phyloP scores from a whole-genome alignment of 345 rosid species.

The Combretum micranthum region DNA sequence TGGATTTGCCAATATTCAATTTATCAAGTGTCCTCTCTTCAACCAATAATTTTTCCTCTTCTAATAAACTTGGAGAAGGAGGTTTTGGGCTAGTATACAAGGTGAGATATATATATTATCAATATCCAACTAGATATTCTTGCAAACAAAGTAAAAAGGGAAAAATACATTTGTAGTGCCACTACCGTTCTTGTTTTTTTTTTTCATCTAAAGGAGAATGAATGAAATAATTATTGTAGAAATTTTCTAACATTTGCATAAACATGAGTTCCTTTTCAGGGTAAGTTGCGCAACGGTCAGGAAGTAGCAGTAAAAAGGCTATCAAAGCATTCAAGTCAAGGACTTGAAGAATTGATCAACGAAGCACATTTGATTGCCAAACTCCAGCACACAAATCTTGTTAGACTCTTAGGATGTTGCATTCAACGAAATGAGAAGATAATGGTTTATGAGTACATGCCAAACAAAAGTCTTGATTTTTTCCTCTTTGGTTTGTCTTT shows the following conservation, averaged over 20 bases:
- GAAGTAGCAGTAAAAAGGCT: slow-evolving; percentile 32
- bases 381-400: no score
- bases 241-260: background rate
- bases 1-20: no score
- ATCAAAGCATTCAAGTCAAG: slow-evolving; percentile 22
- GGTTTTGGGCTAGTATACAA: slow-evolving; percentile 27
- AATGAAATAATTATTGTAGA: slow-evolving; percentile 10
- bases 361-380: slow-evolving; percentile 28
- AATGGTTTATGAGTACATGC: no score
- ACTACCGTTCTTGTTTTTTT: no score
- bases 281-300: slow-evolving; percentile 15
- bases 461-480: no score
- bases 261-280: slow-evolving; percentile 8
- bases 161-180: no score
- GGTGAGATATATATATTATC: slow-evolving; percentile 1
- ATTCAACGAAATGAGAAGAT: no score
- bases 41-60: slow-evolving; percentile 18
- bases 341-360: slow-evolving; percentile 31
- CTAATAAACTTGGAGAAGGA: slow-evolving; percentile 25
- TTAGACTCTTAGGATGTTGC: no score
- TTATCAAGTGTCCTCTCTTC: background rate
- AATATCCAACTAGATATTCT: no score
- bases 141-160: no score
- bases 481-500: slow-evolving; percentile 28
- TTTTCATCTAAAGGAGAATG: no score